Percentiles rank a stretch among this genome's conserved stretches.
Evolutionary conservation across 2,329 filamentous ascomycete species (phyloP).

Genomic region (Venturia pyrina): DNA sequence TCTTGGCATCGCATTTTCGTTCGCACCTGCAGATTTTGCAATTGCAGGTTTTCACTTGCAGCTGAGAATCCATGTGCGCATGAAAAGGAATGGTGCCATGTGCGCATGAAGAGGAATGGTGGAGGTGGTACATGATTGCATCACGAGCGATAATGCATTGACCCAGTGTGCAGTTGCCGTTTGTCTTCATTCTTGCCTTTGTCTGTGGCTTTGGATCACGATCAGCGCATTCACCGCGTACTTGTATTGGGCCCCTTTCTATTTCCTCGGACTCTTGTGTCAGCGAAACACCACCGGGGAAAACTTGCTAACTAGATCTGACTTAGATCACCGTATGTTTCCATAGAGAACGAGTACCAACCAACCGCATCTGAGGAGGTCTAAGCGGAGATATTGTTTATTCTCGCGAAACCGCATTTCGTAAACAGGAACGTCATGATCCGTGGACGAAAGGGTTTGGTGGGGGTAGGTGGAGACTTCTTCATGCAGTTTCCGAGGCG

Average conservation of each 20-base stretch:
- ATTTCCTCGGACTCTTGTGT: not conserved
- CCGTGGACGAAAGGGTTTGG: not conserved
- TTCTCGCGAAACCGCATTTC: not conserved
- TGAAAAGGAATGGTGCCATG: not conserved
- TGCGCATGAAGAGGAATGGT: not conserved
- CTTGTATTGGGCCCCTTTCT: not conserved
- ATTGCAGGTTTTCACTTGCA: too few relatives aligned
- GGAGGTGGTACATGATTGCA: too few relatives aligned
- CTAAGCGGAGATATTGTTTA: not conserved
- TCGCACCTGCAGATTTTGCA: not conserved
- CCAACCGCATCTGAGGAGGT: not conserved
- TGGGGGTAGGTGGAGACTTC: not conserved
- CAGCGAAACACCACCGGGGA: not conserved
- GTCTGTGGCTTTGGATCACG: not conserved
- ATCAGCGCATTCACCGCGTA: not conserved
- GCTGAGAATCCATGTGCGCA: not conserved
- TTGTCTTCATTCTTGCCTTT: not conserved
- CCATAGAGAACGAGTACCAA: not conserved
- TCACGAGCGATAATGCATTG: not conserved
- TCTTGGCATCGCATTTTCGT: not conserved
- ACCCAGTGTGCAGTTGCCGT: not conserved
- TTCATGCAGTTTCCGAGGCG: not conserved
- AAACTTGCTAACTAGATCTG: not conserved
- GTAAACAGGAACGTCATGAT: not conserved
- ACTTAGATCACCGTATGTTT: slow-evolving; percentile 3